Evolutionary conservation across 2,329 filamentous ascomycete genomes (phyloP).

Genomic region (Clonostachys solani): DNA sequence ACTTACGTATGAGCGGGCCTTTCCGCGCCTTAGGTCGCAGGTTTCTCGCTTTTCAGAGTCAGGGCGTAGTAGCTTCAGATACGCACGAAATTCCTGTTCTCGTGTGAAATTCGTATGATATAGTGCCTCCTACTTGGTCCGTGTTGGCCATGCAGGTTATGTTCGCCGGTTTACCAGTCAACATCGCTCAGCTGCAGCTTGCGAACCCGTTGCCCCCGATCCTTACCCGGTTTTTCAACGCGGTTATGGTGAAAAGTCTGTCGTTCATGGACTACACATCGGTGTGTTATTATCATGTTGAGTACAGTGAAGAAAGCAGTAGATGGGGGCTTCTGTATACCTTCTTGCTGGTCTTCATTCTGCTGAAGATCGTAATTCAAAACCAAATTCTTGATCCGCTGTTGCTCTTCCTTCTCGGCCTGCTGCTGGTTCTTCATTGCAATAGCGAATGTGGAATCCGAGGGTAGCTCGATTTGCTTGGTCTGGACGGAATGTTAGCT

Average conservation of each 20-base stretch:
- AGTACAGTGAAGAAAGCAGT: slow-evolving; percentile 29
- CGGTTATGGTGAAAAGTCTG: slow-evolving; percentile 47
- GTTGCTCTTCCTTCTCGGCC: slow-evolving; percentile 92
- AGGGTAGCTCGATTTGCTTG: slow-evolving; percentile 81
- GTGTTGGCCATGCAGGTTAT: too few species aligned
- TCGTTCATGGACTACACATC: slow-evolving; percentile 44
- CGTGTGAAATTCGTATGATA: too few species aligned
- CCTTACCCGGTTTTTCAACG: slow-evolving; percentile 51
- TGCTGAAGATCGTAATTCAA: slow-evolving; percentile 94
- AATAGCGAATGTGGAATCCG: slow-evolving; percentile 90
- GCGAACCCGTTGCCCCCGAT: slow-evolving; percentile 75
- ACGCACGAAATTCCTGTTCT: too few species aligned
- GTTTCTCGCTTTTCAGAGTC: too few species aligned
- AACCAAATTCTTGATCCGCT: slow-evolving; percentile 96
- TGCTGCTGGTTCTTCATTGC: slow-evolving; percentile 96
- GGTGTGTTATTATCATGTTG: slow-evolving; percentile 21
- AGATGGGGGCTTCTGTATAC: slow-evolving; percentile 38
- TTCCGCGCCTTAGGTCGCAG: too few species aligned
- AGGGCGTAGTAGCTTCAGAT: too few species aligned
- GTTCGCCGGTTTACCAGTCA: slow-evolving; percentile 64
- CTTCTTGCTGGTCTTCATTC: slow-evolving; percentile 76
- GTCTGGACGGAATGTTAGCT: slow-evolving; percentile 49
- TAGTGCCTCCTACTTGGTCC: too few species aligned
- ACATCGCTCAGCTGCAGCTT: slow-evolving; percentile 95
- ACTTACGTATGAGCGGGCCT: too few species aligned